Evolutionary conservation across 2,329 filamentous ascomycete species (phyloP).

Genomic region (Fusarium anthophilum): DNA sequence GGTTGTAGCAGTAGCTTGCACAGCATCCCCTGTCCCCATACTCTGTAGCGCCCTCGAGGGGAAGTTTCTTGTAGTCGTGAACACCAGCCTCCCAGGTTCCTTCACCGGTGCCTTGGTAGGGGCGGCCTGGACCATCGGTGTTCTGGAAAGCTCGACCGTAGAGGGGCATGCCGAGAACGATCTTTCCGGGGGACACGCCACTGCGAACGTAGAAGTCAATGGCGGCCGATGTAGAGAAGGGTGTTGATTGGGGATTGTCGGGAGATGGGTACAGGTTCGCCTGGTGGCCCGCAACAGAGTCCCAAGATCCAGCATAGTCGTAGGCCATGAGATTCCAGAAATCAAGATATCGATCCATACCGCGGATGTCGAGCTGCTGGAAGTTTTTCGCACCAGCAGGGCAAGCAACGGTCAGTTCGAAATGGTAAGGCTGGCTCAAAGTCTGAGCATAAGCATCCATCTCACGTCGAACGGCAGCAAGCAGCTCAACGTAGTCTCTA

Average conservation of each 20-base stretch:
- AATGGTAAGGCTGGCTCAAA: conserved; percentile 58
- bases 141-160: conserved; percentile 87
- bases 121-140: conserved; percentile 77
- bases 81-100: conserved; percentile 88
- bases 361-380: conserved; percentile 67
- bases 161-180: conserved; percentile 90
- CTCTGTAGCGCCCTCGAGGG: conserved; percentile 72
- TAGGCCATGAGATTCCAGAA: conserved; percentile 91
- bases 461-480: conserved; percentile 64
- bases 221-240: conserved; percentile 78
- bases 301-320: conserved; percentile 88
- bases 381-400: conserved; percentile 72
- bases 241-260: conserved; percentile 71
- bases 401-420: conserved; percentile 72
- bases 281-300: conserved; percentile 75
- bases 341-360: conserved; percentile 73
- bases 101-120: conserved; percentile 76
- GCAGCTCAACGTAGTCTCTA: conserved; percentile 66
- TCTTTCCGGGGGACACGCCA: conserved; percentile 74
- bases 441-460: conserved; percentile 66
- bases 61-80: conserved; percentile 89
- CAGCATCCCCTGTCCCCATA: conserved; percentile 68
- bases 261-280: conserved; percentile 76
- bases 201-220: conserved; percentile 74
- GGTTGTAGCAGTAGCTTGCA: conserved; percentile 83